Evolutionary conservation across 1,284 basidiomycete genomes (phyloP).

Genomic region (Phylloporus sp.): DNA sequence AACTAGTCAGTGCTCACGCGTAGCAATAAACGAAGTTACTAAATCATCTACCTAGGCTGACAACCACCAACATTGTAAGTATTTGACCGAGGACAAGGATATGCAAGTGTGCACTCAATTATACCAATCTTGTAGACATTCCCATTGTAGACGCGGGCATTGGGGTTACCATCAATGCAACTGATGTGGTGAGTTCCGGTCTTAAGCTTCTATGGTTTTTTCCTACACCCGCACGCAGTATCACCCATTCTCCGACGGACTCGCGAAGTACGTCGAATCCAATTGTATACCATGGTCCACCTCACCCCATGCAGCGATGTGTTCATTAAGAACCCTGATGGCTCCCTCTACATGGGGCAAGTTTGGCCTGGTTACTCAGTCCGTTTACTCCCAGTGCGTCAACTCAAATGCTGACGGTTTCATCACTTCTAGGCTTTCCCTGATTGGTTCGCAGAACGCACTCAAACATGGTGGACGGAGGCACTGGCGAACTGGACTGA

Average conservation of each 20-base stretch:
- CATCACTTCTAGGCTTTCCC: slow-evolving; percentile 51
- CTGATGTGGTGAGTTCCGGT: slow-evolving; percentile 42
- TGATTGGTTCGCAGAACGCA: slow-evolving; percentile 70
- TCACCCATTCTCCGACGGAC: slow-evolving; percentile 48
- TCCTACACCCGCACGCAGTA: slow-evolving; percentile 40
- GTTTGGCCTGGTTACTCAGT: slow-evolving; percentile 64
- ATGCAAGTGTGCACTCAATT: background rate
- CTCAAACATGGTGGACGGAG: slow-evolving; percentile 62
- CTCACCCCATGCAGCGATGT: slow-evolving; percentile 46
- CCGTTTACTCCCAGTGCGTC: slow-evolving; percentile 3
- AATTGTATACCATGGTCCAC: background rate
- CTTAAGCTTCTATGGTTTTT: background rate
- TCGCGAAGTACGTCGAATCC: slow-evolving; percentile 39
- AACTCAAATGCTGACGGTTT: background rate
- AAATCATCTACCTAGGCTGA: slow-evolving; percentile 27
- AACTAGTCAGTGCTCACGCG: slow-evolving; percentile 54
- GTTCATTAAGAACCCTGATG: slow-evolving; percentile 71
- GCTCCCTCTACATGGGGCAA: slow-evolving; percentile 67
- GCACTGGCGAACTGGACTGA: slow-evolving; percentile 62
- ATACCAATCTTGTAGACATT: slow-evolving; percentile 38
- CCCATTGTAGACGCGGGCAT: slow-evolving; percentile 48
- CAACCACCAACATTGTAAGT: slow-evolving; percentile 48
- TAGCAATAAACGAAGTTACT: background rate
- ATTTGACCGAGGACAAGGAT: background rate
- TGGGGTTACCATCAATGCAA: slow-evolving; percentile 42